Conservation (phyloP, 371 early-diverging fungal species). For the Rhizopus delemar region DNA sequence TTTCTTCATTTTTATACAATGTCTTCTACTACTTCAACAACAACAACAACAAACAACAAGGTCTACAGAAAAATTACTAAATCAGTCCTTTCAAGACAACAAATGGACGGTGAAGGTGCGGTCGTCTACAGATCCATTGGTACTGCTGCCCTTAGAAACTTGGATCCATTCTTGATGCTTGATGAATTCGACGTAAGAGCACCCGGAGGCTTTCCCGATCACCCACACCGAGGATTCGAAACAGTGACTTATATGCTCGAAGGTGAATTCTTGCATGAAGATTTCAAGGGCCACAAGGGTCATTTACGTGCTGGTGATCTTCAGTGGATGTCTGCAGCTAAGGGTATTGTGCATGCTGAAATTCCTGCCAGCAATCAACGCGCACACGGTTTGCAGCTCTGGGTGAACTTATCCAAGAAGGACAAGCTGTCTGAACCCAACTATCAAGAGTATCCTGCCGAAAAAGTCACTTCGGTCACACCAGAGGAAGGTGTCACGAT, state of each 20-base stretch:
- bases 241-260: slow-evolving; percentile 79
- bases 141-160: slow-evolving; percentile 59
- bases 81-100: slow-evolving; percentile 20
- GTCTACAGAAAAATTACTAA: slow-evolving; percentile 16
- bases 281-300: slow-evolving; percentile 79
- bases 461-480: slow-evolving; percentile 57
- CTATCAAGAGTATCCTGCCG: slow-evolving; percentile 73
- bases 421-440: slow-evolving; percentile 77
- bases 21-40: neutral
- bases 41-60: neutral
- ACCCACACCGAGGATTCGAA: slow-evolving; percentile 80
- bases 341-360: slow-evolving; percentile 82
- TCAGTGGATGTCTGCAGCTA: slow-evolving; percentile 80
- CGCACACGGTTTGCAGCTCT: slow-evolving; percentile 77
- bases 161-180: slow-evolving; percentile 87
- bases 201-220: slow-evolving; percentile 63
- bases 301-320: slow-evolving; percentile 70
- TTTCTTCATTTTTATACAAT: neutral
- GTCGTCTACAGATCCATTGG: slow-evolving; percentile 76
- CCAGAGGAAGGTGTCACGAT: slow-evolving; percentile 62
- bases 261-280: slow-evolving; percentile 78
- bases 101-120: slow-evolving; percentile 22
- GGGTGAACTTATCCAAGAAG: slow-evolving; percentile 80
- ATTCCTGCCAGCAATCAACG: slow-evolving; percentile 56
- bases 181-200: slow-evolving; percentile 70